phyloP scores from a whole-genome alignment of 768 basidiomycete species.

The Tylopilus cervinicoccineus region DNA sequence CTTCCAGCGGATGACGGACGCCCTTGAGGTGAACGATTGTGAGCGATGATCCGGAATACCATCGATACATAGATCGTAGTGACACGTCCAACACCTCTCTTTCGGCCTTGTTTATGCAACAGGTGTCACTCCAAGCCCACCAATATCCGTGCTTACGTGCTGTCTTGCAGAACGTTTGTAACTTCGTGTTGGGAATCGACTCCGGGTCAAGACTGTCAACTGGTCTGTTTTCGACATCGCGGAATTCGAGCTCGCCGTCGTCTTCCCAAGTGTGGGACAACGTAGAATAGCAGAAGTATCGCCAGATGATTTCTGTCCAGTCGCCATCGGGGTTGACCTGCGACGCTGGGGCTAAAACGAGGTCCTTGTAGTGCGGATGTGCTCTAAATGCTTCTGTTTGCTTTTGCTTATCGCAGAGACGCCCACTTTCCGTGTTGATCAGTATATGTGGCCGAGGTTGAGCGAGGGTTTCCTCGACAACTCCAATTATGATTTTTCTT shows the following conservation, averaged over 20 bases:
- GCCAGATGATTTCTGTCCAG: neutral
- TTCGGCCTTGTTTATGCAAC: conserved; percentile 24
- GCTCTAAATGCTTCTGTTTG: conserved; percentile 11
- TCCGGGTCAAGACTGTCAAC: conserved; percentile 4
- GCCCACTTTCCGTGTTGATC: conserved; percentile 13
- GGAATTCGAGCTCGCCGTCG: conserved; percentile 3
- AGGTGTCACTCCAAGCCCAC: conserved; percentile 26
- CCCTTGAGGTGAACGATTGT: conserved; percentile 23
- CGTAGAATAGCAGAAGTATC: conserved; percentile 17
- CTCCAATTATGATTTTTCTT: neutral
- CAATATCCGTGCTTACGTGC: conserved; percentile 4
- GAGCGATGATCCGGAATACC: conserved; percentile 23
- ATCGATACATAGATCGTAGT: conserved; percentile 24
- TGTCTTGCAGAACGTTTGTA: conserved; percentile 12
- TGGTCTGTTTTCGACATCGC: neutral
- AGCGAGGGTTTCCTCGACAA: neutral
- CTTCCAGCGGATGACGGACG: conserved; percentile 2
- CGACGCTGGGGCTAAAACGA: conserved; percentile 8
- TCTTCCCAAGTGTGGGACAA: conserved; percentile 23
- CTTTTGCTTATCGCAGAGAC: conserved; percentile 11
- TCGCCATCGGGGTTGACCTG: neutral
- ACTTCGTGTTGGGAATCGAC: neutral
- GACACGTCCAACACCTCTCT: conserved; percentile 13
- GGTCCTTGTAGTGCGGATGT: conserved; percentile 9
- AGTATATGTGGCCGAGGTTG: conserved; percentile 8